These are phyloP conservation scores for Talaromyces sp. DNA, from an alignment of 2,329 filamentous ascomycete species.

Conservation along the genomic window DNA sequence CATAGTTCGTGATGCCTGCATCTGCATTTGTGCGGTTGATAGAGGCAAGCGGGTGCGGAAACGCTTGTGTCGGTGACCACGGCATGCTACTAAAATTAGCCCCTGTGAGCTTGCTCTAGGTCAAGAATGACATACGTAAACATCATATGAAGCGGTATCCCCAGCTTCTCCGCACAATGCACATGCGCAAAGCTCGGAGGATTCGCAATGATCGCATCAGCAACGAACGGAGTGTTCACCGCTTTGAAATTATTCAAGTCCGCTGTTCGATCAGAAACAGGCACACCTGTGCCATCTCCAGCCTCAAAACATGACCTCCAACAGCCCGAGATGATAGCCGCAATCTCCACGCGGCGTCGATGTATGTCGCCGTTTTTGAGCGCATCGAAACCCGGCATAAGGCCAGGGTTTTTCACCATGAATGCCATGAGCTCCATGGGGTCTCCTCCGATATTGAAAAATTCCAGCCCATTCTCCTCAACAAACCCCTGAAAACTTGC, in stretches of 20 bases:
- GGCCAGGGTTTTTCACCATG: conserved; percentile 84
- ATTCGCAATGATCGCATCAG: conserved; percentile 84
- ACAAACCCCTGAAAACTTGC: conserved; percentile 67
- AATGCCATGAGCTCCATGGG: conserved; percentile 78
- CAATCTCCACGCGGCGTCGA: conserved; percentile 70
- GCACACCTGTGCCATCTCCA: conserved; percentile 60
- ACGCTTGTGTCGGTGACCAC: conserved; percentile 80
- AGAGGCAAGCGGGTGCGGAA: conserved; percentile 83
- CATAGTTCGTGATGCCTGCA: conserved; percentile 72
- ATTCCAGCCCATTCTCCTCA: conserved; percentile 69
- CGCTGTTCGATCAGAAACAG: conserved; percentile 33
- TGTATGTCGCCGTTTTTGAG: conserved; percentile 74
- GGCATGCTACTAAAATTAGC: conserved; percentile 63
- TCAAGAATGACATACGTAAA: conserved; percentile 64
- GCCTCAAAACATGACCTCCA: conserved; percentile 84
- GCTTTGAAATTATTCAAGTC: conserved; percentile 42
- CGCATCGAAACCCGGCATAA: conserved; percentile 79
- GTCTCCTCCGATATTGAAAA: conserved; percentile 74
- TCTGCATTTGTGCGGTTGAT: conserved; percentile 75
- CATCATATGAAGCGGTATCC: conserved; percentile 79
- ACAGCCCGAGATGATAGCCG: conserved; percentile 76
- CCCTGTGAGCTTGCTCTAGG: conserved; percentile 8
- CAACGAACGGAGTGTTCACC: conserved; percentile 65
- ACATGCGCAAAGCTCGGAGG: conserved; percentile 76
- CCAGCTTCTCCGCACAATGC: conserved; percentile 75